Percentiles rank a stretch among this genome's conserved stretches.
phyloP scores from a whole-genome alignment of 2,329 filamentous ascomycete genomes.

The Diaporthe aspalathi region DNA sequence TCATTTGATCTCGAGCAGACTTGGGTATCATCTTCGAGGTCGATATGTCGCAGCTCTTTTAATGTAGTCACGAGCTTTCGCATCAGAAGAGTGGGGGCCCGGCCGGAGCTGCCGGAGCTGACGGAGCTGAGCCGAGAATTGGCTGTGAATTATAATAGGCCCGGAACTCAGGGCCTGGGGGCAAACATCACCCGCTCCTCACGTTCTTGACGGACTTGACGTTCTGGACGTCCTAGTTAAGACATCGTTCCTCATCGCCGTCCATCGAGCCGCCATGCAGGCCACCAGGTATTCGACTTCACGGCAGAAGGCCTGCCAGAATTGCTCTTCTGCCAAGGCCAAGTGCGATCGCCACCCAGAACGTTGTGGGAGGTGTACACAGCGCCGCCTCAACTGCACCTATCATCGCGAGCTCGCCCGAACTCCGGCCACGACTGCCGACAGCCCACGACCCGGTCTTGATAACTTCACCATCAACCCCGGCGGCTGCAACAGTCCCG shows the following conservation, averaged over 20 bases:
- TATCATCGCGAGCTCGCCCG: slow-evolving; percentile 43
- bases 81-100: background rate
- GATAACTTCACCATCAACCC: background rate
- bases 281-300: background rate
- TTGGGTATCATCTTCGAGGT: background rate
- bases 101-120: background rate
- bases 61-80: background rate
- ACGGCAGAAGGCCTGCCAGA: slow-evolving; percentile 46
- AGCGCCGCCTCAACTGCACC: slow-evolving; percentile 46
- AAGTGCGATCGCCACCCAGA: slow-evolving; percentile 53
- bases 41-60: no score
- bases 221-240: no score
- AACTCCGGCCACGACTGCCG: background rate
- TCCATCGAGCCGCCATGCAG: background rate
- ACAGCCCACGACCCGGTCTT: background rate
- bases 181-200: no score
- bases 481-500: background rate
- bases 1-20: no score
- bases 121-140: background rate
- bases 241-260: no score
- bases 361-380: slow-evolving; percentile 49
- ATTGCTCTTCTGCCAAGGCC: slow-evolving; percentile 52
- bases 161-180: background rate
- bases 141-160: background rate
- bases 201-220: background rate